phyloP scores from a whole-genome alignment of 148 eudicot genomes.

The Rhododendron ovatum region DNA sequence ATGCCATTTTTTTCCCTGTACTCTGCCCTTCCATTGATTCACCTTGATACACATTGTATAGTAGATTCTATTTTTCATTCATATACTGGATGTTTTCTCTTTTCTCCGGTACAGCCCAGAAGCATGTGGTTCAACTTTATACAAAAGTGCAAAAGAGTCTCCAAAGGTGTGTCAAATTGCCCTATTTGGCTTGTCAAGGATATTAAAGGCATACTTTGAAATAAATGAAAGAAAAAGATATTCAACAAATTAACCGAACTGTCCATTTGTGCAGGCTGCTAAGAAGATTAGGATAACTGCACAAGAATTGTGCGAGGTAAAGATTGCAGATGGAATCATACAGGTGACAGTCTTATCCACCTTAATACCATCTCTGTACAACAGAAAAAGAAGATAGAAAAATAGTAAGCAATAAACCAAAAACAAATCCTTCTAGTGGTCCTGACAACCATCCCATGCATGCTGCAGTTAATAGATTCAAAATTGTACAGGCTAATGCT shows the following conservation, averaged over 20 bases:
- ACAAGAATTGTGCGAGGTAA: conserved; percentile 51
- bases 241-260: not conserved
- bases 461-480: not conserved
- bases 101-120: conserved; percentile 57
- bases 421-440: too few relatives aligned
- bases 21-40: not conserved
- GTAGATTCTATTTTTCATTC: not conserved
- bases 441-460: not conserved
- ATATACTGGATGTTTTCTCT: not conserved
- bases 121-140: conserved; percentile 86
- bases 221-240: not conserved
- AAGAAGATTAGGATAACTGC: conserved; percentile 77
- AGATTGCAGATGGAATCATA: conserved; percentile 67
- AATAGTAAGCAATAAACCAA: not conserved
- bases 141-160: conserved; percentile 77
- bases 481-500: not conserved
- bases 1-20: not conserved
- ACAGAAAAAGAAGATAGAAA: too few relatives aligned
- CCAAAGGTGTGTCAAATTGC: conserved; percentile 49
- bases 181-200: not conserved
- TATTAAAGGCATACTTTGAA: not conserved
- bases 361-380: not conserved
- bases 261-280: conserved; percentile 53
- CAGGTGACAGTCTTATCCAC: conserved; percentile 28
- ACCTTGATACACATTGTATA: not conserved